phyloP scores from a whole-genome alignment of 2,329 filamentous ascomycete species.

The Tympanopsis confertula region DNA sequence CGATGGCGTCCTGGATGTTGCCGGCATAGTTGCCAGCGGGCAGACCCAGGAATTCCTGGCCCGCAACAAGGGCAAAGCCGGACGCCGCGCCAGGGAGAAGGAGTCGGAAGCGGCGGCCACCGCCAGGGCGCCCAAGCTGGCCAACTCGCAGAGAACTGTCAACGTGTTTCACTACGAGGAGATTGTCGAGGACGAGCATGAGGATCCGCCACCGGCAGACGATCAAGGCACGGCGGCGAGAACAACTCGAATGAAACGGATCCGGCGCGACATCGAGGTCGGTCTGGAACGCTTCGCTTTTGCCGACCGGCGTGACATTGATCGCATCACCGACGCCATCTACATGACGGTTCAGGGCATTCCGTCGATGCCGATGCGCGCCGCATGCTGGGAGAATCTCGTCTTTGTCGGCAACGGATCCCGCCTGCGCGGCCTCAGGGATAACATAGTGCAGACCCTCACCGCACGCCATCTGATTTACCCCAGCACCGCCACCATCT shows the following conservation, averaged over 20 bases:
- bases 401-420: slow-evolving; percentile 85
- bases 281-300: slow-evolving; percentile 66
- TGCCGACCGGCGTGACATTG: slow-evolving; percentile 60
- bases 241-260: slow-evolving; percentile 32
- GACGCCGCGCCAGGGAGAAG: slow-evolving; percentile 49
- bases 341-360: slow-evolving; percentile 75
- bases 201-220: slow-evolving; percentile 14
- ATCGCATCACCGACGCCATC: slow-evolving; percentile 73
- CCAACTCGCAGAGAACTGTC: slow-evolving; percentile 60
- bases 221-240: slow-evolving; percentile 30
- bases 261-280: slow-evolving; percentile 62
- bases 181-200: slow-evolving; percentile 40
- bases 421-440: slow-evolving; percentile 66
- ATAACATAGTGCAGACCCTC: slow-evolving; percentile 73
- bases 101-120: slow-evolving; percentile 35
- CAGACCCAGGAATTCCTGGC: slow-evolving; percentile 74
- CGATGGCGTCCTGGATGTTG: slow-evolving; percentile 72
- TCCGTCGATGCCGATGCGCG: slow-evolving; percentile 72
- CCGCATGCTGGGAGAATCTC: slow-evolving; percentile 81
- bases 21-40: slow-evolving; percentile 71
- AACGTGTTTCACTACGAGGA: slow-evolving; percentile 69
- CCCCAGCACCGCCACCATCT: slow-evolving; percentile 86
- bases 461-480: slow-evolving; percentile 78
- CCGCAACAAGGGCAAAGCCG: slow-evolving; percentile 54
- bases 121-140: slow-evolving; percentile 46